These are phyloP conservation scores for Syzygium jambos DNA, from an alignment of 345 rosid genomes.

Conservation along the genomic window DNA sequence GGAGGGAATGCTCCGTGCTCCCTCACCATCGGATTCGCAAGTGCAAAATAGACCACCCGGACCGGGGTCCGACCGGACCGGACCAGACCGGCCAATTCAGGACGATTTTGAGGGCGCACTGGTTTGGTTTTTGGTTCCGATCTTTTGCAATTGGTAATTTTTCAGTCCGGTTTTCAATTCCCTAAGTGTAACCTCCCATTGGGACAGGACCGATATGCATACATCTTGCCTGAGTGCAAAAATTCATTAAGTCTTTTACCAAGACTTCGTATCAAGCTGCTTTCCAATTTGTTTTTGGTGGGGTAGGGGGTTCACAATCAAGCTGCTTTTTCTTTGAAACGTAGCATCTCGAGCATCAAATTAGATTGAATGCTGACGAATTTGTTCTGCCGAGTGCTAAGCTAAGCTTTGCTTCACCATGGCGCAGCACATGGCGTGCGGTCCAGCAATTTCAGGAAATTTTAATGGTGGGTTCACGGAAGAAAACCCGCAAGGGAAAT, in stretches of 20 bases:
- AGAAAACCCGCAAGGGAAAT: background rate
- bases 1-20: constrained; percentile 29
- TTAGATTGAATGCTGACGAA: background rate
- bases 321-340: background rate
- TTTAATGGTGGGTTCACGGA: background rate
- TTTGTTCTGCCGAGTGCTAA: background rate
- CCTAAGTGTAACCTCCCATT: no score
- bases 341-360: background rate
- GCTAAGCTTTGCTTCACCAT: background rate
- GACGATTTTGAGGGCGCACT: no score
- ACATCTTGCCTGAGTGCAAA: no score
- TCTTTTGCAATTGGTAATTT: no score
- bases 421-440: background rate
- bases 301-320: background rate
- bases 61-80: no score
- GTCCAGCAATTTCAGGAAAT: background rate
- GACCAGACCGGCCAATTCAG: no score
- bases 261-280: background rate
- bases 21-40: background rate
- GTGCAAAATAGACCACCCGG: no score
- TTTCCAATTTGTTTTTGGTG: background rate
- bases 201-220: no score
- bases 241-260: no score
- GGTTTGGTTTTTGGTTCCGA: no score
- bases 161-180: no score